A percentile compares a stretch with the other conserved stretches of the same genome.
phyloP scores from a whole-genome alignment of 2,329 filamentous ascomycete species.

The Colletotrichum horii region DNA sequence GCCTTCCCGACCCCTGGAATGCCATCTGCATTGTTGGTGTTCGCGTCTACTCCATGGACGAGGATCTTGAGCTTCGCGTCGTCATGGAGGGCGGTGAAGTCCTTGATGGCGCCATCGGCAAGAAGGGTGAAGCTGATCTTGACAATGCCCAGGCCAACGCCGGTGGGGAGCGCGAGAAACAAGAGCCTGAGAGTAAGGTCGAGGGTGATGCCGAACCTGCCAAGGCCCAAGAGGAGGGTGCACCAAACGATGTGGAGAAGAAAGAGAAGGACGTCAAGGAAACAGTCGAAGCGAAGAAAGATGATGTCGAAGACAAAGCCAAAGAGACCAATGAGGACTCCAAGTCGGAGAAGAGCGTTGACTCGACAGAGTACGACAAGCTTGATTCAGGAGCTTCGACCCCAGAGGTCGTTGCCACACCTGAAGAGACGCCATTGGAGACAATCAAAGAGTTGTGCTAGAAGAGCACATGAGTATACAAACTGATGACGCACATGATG shows the following conservation, averaged over 20 bases:
- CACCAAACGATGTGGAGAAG: not conserved
- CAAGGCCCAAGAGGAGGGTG: not conserved
- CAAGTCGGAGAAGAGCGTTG: constrained; percentile 19
- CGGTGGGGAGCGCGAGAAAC: constrained; percentile 45
- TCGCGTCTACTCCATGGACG: constrained; percentile 65
- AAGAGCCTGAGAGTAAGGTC: constrained; percentile 30
- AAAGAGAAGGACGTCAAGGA: not conserved
- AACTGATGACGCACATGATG: not conserved
- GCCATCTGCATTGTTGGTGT: constrained; percentile 66
- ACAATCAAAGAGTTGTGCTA: constrained; percentile 27
- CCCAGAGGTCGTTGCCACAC: constrained; percentile 27
- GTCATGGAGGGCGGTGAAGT: constrained; percentile 62
- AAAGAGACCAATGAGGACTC: constrained; percentile 17
- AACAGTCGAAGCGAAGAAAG: not conserved
- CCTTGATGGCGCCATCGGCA: constrained; percentile 60
- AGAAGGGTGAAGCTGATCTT: constrained; percentile 59
- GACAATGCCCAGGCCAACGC: constrained; percentile 64
- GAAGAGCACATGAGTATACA: not conserved
- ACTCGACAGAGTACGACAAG: constrained; percentile 22
- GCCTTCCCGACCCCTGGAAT: constrained; percentile 64
- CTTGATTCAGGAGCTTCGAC: constrained; percentile 20
- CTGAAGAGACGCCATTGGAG: constrained; percentile 34
- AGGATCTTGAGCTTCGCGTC: constrained; percentile 56
- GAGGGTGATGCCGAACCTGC: not conserved
- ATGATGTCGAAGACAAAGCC: not conserved